These are phyloP conservation scores for Aureobasidium sp. DNA, from an alignment of 2,329 filamentous ascomycete genomes.

Conservation along the genomic window DNA sequence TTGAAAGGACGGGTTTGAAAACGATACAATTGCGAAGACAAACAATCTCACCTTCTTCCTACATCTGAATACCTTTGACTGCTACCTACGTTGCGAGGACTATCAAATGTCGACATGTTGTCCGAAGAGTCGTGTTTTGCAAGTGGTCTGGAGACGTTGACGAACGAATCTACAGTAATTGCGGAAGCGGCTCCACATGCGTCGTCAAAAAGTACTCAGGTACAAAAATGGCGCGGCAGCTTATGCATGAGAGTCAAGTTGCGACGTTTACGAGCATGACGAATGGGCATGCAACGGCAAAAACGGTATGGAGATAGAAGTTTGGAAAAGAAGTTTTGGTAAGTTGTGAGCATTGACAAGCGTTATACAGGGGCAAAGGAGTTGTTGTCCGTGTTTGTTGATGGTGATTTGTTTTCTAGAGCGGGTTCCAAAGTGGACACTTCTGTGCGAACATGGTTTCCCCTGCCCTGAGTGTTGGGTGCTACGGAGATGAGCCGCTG, in stretches of 20 bases:
- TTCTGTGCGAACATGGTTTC: slow-evolving; percentile 1
- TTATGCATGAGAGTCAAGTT: background rate
- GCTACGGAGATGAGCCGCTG: background rate
- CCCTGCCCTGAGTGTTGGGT: background rate
- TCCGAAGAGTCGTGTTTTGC: background rate
- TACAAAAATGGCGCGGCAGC: background rate
- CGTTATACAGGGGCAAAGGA: slow-evolving; percentile 7
- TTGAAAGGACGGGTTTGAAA: background rate
- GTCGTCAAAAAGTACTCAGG: background rate
- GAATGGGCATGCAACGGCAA: background rate
- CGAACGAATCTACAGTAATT: background rate
- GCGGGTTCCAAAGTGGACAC: background rate
- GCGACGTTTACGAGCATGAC: background rate
- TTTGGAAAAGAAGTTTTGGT: background rate
- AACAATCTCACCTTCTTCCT: background rate
- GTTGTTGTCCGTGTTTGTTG: background rate
- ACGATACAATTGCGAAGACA: background rate
- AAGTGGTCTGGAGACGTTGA: background rate
- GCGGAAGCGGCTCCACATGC: background rate
- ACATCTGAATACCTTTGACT: background rate
- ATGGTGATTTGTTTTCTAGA: background rate
- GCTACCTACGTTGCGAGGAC: background rate
- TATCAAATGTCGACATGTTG: background rate
- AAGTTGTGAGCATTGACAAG: background rate
- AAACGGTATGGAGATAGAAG: background rate